phyloP scores from a whole-genome alignment of 2,329 filamentous ascomycete genomes.

The Monilinia vaccinii-corymbosi region DNA sequence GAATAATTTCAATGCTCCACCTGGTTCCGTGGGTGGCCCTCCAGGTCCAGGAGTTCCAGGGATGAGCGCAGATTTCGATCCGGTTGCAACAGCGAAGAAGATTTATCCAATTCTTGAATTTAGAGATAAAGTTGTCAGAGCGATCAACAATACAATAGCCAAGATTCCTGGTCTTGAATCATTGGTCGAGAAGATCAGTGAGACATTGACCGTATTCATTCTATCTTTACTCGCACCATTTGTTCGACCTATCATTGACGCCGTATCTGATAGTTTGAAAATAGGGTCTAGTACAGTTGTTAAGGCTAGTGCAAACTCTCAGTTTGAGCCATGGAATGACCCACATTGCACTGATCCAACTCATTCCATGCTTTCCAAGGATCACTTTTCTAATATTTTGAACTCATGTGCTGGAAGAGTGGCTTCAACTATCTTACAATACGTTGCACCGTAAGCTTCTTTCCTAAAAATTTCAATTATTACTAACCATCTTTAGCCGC shows the following conservation, averaged over 20 bases:
- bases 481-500: constrained; percentile 39
- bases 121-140: constrained; percentile 84
- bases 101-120: constrained; percentile 95
- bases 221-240: constrained; percentile 87
- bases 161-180: constrained; percentile 85
- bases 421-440: constrained; percentile 70
- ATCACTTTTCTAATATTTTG: constrained; percentile 72
- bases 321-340: constrained; percentile 74
- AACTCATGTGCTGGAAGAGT: constrained; percentile 70
- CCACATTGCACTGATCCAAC: constrained; percentile 68
- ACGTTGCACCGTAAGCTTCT: constrained; percentile 65
- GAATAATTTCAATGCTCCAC: constrained; percentile 21
- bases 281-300: constrained; percentile 69
- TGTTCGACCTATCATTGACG: constrained; percentile 81
- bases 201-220: constrained; percentile 86
- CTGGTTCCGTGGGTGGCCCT: constrained; percentile 32
- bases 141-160: constrained; percentile 73
- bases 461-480: neutral
- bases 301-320: constrained; percentile 56
- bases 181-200: constrained; percentile 83
- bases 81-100: constrained; percentile 63
- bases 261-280: constrained; percentile 77
- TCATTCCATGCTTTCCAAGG: constrained; percentile 75
- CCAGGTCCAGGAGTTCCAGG: constrained; percentile 54
- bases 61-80: constrained; percentile 69